Evolutionary conservation across 1,139 yeast genomes (phyloP).

Genomic region (Magnusiomyces clavatus): DNA sequence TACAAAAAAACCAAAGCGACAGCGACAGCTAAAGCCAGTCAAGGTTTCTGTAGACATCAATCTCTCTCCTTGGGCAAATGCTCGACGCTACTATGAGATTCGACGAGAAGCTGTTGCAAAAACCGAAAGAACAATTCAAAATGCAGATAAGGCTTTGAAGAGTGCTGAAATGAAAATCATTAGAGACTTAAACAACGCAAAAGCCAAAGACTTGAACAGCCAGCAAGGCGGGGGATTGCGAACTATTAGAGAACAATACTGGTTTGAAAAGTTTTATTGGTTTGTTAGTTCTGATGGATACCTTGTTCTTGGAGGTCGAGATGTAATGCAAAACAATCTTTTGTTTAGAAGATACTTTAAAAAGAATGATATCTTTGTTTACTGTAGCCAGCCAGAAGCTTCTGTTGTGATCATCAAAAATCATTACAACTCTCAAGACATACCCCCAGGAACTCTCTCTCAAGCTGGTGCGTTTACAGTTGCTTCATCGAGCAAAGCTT

Average conservation of each 20-base stretch:
- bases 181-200: slow-evolving; percentile 58
- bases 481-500: slow-evolving; percentile 69
- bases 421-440: slow-evolving; percentile 39
- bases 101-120: slow-evolving; percentile 72
- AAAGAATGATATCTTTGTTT: slow-evolving; percentile 63
- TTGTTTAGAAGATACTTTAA: slow-evolving; percentile 70
- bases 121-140: slow-evolving; percentile 72
- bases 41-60: slow-evolving; percentile 61
- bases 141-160: slow-evolving; percentile 69
- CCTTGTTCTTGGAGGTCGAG: slow-evolving; percentile 80
- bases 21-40: slow-evolving; percentile 27
- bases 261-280: slow-evolving; percentile 96
- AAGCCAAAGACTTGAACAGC: slow-evolving; percentile 53
- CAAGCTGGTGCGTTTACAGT: slow-evolving; percentile 87
- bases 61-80: slow-evolving; percentile 81
- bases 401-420: slow-evolving; percentile 74
- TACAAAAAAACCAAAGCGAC: slow-evolving; percentile 17
- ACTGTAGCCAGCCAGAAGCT: slow-evolving; percentile 69
- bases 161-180: slow-evolving; percentile 77
- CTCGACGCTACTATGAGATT: slow-evolving; percentile 74
- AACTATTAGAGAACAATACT: slow-evolving; percentile 61
- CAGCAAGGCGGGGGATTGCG: slow-evolving; percentile 38
- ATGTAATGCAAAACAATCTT: slow-evolving; percentile 75
- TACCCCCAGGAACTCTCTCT: slow-evolving; percentile 78
- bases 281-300: slow-evolving; percentile 85